A percentile compares a stretch with the other conserved stretches of the same genome.
These are phyloP conservation scores for Euphorbia peplus DNA, from an alignment of 345 rosid genomes.

Conservation along the genomic window DNA sequence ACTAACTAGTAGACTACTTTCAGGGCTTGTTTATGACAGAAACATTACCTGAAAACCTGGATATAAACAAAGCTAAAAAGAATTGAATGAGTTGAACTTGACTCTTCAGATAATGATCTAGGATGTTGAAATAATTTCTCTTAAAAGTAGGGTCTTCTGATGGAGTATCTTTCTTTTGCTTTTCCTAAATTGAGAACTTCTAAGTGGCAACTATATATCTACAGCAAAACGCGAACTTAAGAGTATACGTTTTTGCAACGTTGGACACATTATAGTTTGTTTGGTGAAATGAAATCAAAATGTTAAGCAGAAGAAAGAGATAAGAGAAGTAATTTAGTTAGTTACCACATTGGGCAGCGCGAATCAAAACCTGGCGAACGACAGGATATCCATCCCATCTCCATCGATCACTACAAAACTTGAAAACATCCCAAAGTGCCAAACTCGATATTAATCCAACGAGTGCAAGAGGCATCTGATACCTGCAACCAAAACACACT, in stretches of 20 bases:
- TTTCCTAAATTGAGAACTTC: not conserved
- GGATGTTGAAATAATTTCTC: not conserved
- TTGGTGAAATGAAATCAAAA: not conserved
- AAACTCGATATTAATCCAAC: conserved; percentile 74
- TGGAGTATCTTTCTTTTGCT: not conserved
- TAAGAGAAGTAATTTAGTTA: conserved; percentile 31
- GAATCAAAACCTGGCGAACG: conserved; percentile 47
- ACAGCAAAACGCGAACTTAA: not conserved
- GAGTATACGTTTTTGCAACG: too few relatives aligned
- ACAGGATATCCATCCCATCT: conserved; percentile 58
- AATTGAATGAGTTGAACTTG: not conserved
- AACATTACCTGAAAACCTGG: not conserved
- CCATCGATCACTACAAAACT: conserved; percentile 64
- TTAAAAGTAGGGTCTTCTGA: not conserved
- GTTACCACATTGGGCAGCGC: conserved; percentile 73
- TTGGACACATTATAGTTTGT: not conserved
- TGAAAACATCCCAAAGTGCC: conserved; percentile 86
- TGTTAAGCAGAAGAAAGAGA: not conserved
- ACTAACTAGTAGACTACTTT: not conserved
- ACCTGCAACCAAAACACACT: conserved; percentile 36
- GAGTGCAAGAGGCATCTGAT: conserved; percentile 92
- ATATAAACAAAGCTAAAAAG: not conserved
- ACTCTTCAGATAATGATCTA: not conserved
- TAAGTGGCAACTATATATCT: not conserved
- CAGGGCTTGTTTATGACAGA: not conserved